These are phyloP conservation scores for Claviceps pusilla DNA, from an alignment of 2,329 filamentous ascomycete species.

Conservation along the genomic window DNA sequence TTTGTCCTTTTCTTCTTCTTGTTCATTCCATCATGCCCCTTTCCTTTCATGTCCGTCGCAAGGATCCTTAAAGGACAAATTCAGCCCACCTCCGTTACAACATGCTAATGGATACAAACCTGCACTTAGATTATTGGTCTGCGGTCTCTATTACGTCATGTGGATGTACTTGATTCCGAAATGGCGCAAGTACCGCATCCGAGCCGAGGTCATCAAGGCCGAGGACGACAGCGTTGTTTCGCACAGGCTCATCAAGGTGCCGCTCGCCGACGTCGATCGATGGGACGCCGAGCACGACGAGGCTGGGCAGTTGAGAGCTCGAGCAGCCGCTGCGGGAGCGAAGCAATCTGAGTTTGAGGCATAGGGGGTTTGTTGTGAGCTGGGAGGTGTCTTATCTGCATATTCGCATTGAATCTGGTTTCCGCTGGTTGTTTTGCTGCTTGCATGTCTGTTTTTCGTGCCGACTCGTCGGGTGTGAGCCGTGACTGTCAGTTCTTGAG, in stretches of 20 bases:
- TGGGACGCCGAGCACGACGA: constrained; percentile 41
- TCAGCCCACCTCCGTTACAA: neutral
- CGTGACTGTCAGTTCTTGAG: too few species aligned
- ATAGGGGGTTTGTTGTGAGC: too few species aligned
- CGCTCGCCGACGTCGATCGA: constrained; percentile 29
- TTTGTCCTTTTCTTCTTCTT: neutral
- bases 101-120: neutral
- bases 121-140: constrained; percentile 29
- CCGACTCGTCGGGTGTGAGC: too few species aligned
- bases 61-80: neutral
- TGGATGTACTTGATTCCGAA: constrained; percentile 44
- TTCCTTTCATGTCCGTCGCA: neutral
- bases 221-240: constrained; percentile 30
- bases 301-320: constrained; percentile 1
- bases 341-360: too few species aligned
- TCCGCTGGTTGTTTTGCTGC: too few species aligned
- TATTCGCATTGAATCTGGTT: too few species aligned
- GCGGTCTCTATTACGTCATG: constrained; percentile 40
- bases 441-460: too few species aligned
- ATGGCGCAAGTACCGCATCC: constrained; percentile 36
- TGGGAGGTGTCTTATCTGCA: too few species aligned
- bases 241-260: constrained; percentile 38
- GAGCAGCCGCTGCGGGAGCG: neutral
- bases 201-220: constrained; percentile 37
- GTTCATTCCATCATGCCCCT: neutral